Base-by-base conservation (phyloP, 73 alveolate species). In the Diophrys sp. region DNA sequence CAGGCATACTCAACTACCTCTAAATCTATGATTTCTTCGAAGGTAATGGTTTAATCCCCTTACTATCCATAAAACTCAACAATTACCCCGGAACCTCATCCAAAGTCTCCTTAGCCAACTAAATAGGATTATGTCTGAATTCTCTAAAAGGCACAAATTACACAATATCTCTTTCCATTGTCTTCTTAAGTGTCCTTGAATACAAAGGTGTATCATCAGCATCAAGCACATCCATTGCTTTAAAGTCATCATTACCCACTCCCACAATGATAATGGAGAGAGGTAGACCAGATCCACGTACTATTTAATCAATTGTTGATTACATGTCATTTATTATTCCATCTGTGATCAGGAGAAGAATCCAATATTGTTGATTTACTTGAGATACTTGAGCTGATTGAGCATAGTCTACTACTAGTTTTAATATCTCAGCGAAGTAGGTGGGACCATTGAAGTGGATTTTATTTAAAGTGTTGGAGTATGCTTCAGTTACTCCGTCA, bases 191-290 rank as follows among this genome's bases (percentile, higher is more conserved):
- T n/a, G 70, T 31, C 26, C 62, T 23, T 24, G 77, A 28, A 23
- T 14, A 14, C 0, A 77, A 78, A 25, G 23, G 71, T 30, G 5
- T 67, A 14, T 57, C 62, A 31, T 77, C 85, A 14, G 85, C 77
- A 33, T 77, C 85, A 30, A 77, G 30, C 23, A 24, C 31, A 24
- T 32, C 72, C 55, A 77, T n/a, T 2, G 77, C 29, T 18, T 31
- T 27, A 84, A 97, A 97, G 79, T 96, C 97, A 23, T 90, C 96
- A 25, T 89, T 80, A 0, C 99, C 99, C 28, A 97, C 94, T 29
- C 99, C 99, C 29, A 97, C 95, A 71, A 97, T 94, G 62, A 97
- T 89, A 27, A 96, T 95, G 54, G 96, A 78, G 29, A 97, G 71
- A 56, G 99, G 99, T 31, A 91, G 84, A 32, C 80, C 75, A 28